Evolutionary conservation across 768 basidiomycete species (phyloP).

Genomic region (Boletellus emodensis): DNA sequence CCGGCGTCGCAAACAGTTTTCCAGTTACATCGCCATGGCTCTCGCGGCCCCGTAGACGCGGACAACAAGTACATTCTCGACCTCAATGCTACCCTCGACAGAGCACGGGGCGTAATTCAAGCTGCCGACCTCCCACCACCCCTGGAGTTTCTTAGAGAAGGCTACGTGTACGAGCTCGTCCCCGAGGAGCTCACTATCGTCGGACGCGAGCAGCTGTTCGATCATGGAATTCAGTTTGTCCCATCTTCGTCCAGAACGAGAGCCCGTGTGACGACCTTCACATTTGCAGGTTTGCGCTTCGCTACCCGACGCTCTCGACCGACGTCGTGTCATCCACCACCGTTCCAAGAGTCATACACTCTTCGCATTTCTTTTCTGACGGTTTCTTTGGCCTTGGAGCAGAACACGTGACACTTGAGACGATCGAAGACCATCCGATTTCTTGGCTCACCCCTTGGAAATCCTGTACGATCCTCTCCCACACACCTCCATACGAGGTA

Average conservation of each 20-base stretch:
- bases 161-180: conserved; percentile 32
- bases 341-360: conserved; percentile 33
- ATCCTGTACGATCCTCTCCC: conserved; percentile 26
- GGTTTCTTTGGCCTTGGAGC: conserved; percentile 36
- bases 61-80: conserved; percentile 28
- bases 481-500: neutral
- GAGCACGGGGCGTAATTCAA: conserved; percentile 20
- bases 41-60: conserved; percentile 31
- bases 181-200: conserved; percentile 34
- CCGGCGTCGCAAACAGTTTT: neutral
- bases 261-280: neutral
- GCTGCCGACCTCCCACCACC: conserved; percentile 29
- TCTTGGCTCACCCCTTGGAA: conserved; percentile 40
- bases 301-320: conserved; percentile 18
- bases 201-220: conserved; percentile 37
- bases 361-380: conserved; percentile 37
- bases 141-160: conserved; percentile 36
- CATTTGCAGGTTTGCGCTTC: conserved; percentile 16
- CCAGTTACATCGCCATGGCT: conserved; percentile 42
- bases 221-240: conserved; percentile 38
- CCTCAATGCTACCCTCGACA: conserved; percentile 31
- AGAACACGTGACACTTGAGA: conserved; percentile 24
- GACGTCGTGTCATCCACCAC: conserved; percentile 11
- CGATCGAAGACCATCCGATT: conserved; percentile 32
- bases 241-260: neutral